A percentile compares a stretch with the other conserved stretches of the same genome.
These are phyloP conservation scores for Apophysomyces elegans DNA, from an alignment of 371 early-diverging fungal species.

Conservation along the genomic window DNA sequence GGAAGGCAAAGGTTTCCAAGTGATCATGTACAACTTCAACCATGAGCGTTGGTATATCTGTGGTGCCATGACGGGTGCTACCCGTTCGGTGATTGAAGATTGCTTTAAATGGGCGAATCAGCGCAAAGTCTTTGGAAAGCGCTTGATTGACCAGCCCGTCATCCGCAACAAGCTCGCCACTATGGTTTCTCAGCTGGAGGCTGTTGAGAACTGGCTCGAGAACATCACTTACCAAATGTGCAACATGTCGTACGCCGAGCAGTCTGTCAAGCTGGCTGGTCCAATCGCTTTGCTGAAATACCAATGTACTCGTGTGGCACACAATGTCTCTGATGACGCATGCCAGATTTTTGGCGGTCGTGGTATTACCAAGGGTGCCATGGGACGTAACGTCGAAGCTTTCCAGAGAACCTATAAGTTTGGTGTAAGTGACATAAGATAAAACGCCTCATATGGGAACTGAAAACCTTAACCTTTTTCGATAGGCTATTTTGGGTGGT, in stretches of 20 bases:
- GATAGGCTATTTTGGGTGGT: constrained; percentile 78
- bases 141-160: constrained; percentile 73
- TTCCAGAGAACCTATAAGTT: constrained; percentile 60
- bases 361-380: constrained; percentile 62
- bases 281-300: constrained; percentile 66
- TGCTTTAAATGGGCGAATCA: constrained; percentile 50
- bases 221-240: constrained; percentile 64
- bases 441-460: constrained; percentile 44
- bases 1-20: constrained; percentile 73
- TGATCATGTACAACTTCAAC: constrained; percentile 57
- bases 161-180: constrained; percentile 69
- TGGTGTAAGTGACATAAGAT: constrained; percentile 35
- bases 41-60: constrained; percentile 56
- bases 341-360: constrained; percentile 73
- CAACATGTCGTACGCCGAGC: constrained; percentile 60
- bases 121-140: constrained; percentile 82
- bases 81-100: constrained; percentile 42
- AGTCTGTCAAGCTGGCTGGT: constrained; percentile 63
- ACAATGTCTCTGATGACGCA: constrained; percentile 61
- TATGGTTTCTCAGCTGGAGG: constrained; percentile 68
- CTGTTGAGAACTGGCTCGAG: constrained; percentile 59
- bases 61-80: constrained; percentile 26
- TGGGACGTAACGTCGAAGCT: constrained; percentile 57
- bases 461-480: constrained; percentile 26
- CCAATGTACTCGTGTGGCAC: constrained; percentile 55